Base-by-base conservation (phyloP, 1,284 basidiomycete genomes). In the Papiliotrema fonsecae region DNA sequence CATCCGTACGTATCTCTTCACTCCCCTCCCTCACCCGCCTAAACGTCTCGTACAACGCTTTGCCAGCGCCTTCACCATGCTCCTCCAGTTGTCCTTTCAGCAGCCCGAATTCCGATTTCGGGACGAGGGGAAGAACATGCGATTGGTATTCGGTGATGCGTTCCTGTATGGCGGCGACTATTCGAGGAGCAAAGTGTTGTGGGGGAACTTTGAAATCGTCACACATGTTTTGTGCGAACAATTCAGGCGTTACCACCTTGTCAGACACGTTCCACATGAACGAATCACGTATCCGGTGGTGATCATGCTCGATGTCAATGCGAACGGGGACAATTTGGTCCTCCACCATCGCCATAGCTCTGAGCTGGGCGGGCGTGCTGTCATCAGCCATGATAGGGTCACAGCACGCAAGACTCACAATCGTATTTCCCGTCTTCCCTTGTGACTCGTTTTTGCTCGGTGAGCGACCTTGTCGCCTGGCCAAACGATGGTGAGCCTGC, bases 221-320 rank as follows among this genome's bases (percentile, higher is more conserved):
- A 37, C 94, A 86, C 18, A 98, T 76, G 10, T 85, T 85, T 60
- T 87, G 84, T 0, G 93, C 93, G 64, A 98, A 97, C 32, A 83
- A 74, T 64, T 96, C 89, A 2, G 92, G 88, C 0, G 88, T 88
- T 31, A 96, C 83, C 45, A 90, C 78, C 2, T 87, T 83, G 71
- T 97, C 94, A 88, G 66, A 42, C 18, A 28, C 76, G 66, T 98
- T 97, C 94, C 94, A 99, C 30, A 94, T 82, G 72, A 98, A 97
- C 0, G 94, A 93, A 69, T 99, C 94, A 32, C 91, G 83, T 78
- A 97, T 83, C 72, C 87, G 88, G 68, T 87, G 86, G 65, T 89
- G 87, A 44, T 81, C 80, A 47, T 94, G 85, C 61, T 98, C 96
- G 62, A 97, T 84, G 72, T 98, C 96, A 44, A 99, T 77, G 19